A percentile compares a stretch with the other conserved stretches of the same genome.
Evolutionary conservation across 768 basidiomycete species (phyloP).

Genomic region (Boletus insuetus): DNA sequence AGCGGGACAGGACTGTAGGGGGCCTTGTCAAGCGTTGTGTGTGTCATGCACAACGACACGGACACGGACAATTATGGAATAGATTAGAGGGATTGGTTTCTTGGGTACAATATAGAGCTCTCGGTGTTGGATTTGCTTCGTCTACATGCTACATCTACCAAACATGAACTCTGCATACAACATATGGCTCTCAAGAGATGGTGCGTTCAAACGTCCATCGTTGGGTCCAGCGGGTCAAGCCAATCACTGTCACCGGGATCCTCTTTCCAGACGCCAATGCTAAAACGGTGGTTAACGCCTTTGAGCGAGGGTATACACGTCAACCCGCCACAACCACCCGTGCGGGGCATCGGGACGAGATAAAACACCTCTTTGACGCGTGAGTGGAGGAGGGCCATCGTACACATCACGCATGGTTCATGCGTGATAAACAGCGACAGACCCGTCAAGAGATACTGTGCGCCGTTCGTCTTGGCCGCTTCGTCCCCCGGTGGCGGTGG

Average conservation of each 20-base stretch:
- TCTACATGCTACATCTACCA: background rate
- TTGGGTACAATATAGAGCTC: no score
- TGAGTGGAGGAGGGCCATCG: constrained; percentile 93
- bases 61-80: no score
- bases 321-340: constrained; percentile 83
- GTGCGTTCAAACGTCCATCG: constrained; percentile 28
- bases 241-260: background rate
- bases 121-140: no score
- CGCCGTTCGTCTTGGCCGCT: constrained; percentile 47
- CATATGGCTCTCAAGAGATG: background rate
- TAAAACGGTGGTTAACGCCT: constrained; percentile 88
- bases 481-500: constrained; percentile 9
- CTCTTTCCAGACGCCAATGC: constrained; percentile 64
- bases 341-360: constrained; percentile 66
- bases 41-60: no score
- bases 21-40: background rate
- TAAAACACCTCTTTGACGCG: constrained; percentile 87
- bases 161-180: background rate
- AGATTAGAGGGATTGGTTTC: no score
- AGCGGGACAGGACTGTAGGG: background rate
- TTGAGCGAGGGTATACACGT: constrained; percentile 76
- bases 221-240: constrained; percentile 17
- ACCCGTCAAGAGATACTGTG: constrained; percentile 86
- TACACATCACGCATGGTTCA: constrained; percentile 98
- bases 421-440: constrained; percentile 86